Evolutionary conservation across 768 basidiomycete genomes (phyloP), one percentile per base, ranked within the genome.

Genomic region (Lactarius hatsudake): DNA sequence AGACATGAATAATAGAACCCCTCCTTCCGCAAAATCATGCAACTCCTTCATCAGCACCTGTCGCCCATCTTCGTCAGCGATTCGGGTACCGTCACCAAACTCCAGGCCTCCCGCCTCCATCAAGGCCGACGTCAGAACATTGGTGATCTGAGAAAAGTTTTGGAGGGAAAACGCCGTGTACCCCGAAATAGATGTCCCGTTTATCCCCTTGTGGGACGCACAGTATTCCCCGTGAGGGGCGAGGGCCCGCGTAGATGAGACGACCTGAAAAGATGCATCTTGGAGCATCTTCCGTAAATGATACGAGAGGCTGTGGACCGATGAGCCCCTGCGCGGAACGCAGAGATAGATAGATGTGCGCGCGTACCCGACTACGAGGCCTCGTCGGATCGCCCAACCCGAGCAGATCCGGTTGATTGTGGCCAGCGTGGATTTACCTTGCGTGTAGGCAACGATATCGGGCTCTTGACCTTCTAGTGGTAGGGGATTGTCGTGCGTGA

Each of bases 151-250:
- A 57, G 32, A 34, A 28, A 20, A 17, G 30, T 23, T 55, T 9
- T 51, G 18, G 30, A 55, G 20, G 32, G n/a, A 59, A 30, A 45
- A 18, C 4, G 30, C 17, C 23, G 26, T 56, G 32, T 7, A 45
- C 12, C 36, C 23, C 6, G 42, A 61, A 13, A 65, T 59, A 1
- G 32, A 30, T 3, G 42, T 36, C 2, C 59, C 65, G 7, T 65
- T 57, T 20, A 32, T 23, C 5, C 54, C 32, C 54, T 20, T 48
- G 40, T 20, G 18, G 2, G 13, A 34, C 32, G 43, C 42, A 10
- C 65, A 61, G 13, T 36, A 56, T 15, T 36, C 26, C 40, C 59
- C 65, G 9, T 45, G n/a, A 5, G 59, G 64, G 17, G 30, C 23
- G 17, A 26, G 20, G 34, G 45, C 32, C 1, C 59, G 51, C 43